These are phyloP conservation scores for Hippophae gyantsensis DNA, from an alignment of 306 rosid species.

Conservation along the genomic window DNA sequence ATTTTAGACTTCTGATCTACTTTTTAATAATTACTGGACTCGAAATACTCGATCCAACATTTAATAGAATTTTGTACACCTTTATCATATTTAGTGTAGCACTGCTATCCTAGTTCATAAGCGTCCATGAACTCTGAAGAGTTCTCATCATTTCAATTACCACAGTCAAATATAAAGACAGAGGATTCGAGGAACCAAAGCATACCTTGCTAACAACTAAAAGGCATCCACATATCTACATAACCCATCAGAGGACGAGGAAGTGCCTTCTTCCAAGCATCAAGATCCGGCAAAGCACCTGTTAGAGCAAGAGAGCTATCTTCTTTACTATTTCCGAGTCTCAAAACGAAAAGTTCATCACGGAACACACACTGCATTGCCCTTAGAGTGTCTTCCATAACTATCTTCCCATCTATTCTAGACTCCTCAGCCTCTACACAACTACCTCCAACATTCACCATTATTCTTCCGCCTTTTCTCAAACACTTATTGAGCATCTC, in stretches of 20 bases:
- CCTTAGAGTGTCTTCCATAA: slow-evolving; percentile 57
- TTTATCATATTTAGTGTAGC: no score
- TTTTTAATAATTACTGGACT: no score
- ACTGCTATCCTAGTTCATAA: no score
- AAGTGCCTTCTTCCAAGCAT: slow-evolving; percentile 48
- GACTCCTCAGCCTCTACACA: slow-evolving; percentile 80
- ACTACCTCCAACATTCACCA: slow-evolving; percentile 94
- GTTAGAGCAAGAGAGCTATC: slow-evolving; percentile 89
- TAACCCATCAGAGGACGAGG: slow-evolving; percentile 35
- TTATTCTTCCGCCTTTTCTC: slow-evolving; percentile 76
- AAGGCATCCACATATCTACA: slow-evolving; percentile 41
- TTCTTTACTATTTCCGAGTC: slow-evolving; percentile 51
- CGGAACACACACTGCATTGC: slow-evolving; percentile 58
- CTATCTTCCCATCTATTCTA: slow-evolving; percentile 45
- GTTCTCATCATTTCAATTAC: no score
- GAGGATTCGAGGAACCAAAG: slow-evolving; percentile 5
- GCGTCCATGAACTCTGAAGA: no score
- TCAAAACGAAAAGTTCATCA: slow-evolving; percentile 39
- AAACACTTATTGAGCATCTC: slow-evolving; percentile 37
- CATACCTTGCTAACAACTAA: slow-evolving; percentile 13
- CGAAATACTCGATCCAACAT: no score
- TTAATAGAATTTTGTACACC: no score
- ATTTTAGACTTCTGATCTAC: no score
- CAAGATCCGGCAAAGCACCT: slow-evolving; percentile 47
- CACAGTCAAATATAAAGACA: no score